Conservation (phyloP, 257 asterid genomes). For the Lithospermum erythrorhizon region DNA sequence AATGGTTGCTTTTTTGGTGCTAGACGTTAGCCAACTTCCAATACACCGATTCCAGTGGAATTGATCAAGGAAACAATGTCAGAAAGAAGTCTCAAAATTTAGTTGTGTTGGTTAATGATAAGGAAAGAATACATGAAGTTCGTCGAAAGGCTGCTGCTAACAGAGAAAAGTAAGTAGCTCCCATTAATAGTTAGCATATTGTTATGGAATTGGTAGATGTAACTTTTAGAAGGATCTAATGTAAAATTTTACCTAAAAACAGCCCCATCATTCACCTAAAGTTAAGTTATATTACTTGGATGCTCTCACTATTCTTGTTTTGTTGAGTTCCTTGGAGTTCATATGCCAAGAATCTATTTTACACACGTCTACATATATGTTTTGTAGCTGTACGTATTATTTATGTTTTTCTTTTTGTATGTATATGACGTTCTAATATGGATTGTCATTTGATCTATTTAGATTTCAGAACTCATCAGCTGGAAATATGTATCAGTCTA, state of each 20-base stretch:
- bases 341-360: too few species aligned
- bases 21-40: slow-evolving; percentile 93
- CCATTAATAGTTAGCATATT: not conserved
- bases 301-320: too few species aligned
- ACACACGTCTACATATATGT: too few species aligned
- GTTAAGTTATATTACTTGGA: too few species aligned
- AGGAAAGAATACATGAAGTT: slow-evolving; percentile 89
- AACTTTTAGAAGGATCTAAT: not conserved
- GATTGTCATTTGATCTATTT: slow-evolving; percentile 8
- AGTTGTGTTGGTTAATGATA: slow-evolving; percentile 85
- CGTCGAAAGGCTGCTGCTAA: slow-evolving; percentile 89
- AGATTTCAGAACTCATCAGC: slow-evolving; percentile 58
- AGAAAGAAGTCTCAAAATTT: slow-evolving; percentile 92
- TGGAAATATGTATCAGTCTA: slow-evolving; percentile 67
- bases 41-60: slow-evolving; percentile 85
- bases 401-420: too few species aligned
- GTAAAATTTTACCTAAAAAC: too few species aligned
- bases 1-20: slow-evolving; percentile 18
- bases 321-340: too few species aligned
- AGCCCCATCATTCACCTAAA: too few species aligned
- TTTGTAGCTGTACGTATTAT: too few species aligned
- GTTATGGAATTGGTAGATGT: too few species aligned
- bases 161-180: slow-evolving; percentile 66
- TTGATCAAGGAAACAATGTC: slow-evolving; percentile 91
- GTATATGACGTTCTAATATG: not conserved